These are phyloP conservation scores for Oenanthe sinensis DNA, from an alignment of 129 eudicot species.

Conservation along the genomic window DNA sequence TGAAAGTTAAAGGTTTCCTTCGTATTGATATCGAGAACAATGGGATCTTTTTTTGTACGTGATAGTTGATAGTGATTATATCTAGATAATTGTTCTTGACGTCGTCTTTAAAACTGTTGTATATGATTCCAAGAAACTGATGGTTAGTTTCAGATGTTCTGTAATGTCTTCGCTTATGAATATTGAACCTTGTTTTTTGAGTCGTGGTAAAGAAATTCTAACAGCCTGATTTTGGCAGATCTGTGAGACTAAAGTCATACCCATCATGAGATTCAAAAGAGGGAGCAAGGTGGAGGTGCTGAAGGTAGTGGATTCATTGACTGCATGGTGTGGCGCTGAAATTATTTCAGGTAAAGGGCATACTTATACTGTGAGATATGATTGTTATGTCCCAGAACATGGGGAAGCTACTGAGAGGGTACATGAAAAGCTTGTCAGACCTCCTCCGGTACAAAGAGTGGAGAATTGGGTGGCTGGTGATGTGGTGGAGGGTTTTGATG, in stretches of 20 bases:
- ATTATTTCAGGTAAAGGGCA: no score
- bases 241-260: neutral
- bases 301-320: no score
- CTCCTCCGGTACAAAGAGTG: no score
- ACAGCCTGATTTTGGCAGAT: neutral
- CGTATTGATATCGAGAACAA: neutral
- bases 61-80: neutral
- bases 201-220: neutral
- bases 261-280: constrained; percentile 47
- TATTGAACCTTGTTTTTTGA: neutral
- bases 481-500: no score
- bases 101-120: neutral
- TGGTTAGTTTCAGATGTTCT: neutral
- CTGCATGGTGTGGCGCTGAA: no score
- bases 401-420: no score
- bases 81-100: neutral
- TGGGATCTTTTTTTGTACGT: neutral
- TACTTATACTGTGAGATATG: no score
- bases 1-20: neutral
- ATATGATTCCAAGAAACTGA: neutral
- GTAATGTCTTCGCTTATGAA: neutral
- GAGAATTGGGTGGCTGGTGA: no score
- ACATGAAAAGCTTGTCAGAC: no score
- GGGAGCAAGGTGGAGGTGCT: no score
- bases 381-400: no score